Evolutionary conservation across 2,329 filamentous ascomycete genomes (phyloP), one percentile per base, ranked within the genome.

Genomic region (Bipolaris zeicola): DNA sequence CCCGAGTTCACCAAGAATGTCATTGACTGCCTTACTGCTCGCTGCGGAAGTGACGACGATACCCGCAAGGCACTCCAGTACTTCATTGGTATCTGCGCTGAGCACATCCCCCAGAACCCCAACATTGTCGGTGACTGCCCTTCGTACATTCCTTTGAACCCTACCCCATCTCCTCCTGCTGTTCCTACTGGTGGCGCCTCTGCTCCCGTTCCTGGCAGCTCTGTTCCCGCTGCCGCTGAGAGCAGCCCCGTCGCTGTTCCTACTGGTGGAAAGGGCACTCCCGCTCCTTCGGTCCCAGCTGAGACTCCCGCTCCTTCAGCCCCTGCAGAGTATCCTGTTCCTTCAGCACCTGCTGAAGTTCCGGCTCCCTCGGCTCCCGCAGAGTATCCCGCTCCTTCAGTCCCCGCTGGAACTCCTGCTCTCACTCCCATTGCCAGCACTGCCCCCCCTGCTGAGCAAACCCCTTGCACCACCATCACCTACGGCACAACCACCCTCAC

Each of bases 61-160:
- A 83, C 94, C 66, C 82, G 86, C 52, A 79, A 87, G 67, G 91
- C 92, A 58, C 83, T 95, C 57, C 84, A 85, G 69, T 96, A 91
- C 86, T 89, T 97, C 82, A 89, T 93, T 77, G 93, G 93, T 75
- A 91, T 98, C 79, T 98, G 94, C 81, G 92, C 90, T 55, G 79
- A 84, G 50, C 88, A 89, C 77, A 84, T 91, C 34, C 81, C 84
- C 14, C 68, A 84, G 73, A 96, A 97, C 85, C 92, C 93, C n/a
- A 90, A 83, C 62, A 90, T 98, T 69, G 85, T 91, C 71, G 96
- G 90, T 47, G 87, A 85, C 61, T 87, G 91, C 66, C 86, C 89
- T 22, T 81, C 82, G 37, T 80, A 86, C 74, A 85, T 86, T 67
- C 73, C 72, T 24, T 64, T 76, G 44, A 69, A 70, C 46, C 74